Percentiles rank a stretch among this genome's conserved stretches.
Conservation (phyloP, 139 green algal genomes). For the Chlamydomonas sp. region DNA sequence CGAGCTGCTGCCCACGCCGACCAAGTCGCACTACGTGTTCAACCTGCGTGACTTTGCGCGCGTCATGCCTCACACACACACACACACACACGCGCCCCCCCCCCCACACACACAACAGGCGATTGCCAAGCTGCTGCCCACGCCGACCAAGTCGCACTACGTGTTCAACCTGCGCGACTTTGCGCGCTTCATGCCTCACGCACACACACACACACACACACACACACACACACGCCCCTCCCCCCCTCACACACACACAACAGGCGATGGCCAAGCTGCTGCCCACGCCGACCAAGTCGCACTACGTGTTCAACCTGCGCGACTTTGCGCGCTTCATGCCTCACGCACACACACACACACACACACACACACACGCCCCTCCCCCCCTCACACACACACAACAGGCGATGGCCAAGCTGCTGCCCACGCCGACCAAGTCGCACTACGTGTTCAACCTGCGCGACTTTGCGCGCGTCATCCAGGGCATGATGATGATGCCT, state of each 20-base stretch:
- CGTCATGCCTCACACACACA: no score
- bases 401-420: constrained; percentile 53
- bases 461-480: constrained; percentile 69
- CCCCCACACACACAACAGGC: no score
- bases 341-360: no score
- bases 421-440: constrained; percentile 68
- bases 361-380: no score
- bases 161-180: constrained; percentile 80
- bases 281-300: constrained; percentile 17
- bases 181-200: constrained; percentile 62
- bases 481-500: constrained; percentile 51
- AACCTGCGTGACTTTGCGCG: constrained; percentile 49
- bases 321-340: constrained; percentile 38
- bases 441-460: constrained; percentile 82
- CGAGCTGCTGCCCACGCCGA: constrained; percentile 28
- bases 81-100: no score
- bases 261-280: constrained; percentile 27
- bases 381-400: no score
- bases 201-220: no score
- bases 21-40: constrained; percentile 51
- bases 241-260: no score
- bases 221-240: no score
- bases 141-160: constrained; percentile 73
- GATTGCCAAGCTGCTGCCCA: constrained; percentile 62
- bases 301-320: constrained; percentile 63